Conservation (phyloP, 23 red algal species). For the Agarophyton chilense region DNA sequence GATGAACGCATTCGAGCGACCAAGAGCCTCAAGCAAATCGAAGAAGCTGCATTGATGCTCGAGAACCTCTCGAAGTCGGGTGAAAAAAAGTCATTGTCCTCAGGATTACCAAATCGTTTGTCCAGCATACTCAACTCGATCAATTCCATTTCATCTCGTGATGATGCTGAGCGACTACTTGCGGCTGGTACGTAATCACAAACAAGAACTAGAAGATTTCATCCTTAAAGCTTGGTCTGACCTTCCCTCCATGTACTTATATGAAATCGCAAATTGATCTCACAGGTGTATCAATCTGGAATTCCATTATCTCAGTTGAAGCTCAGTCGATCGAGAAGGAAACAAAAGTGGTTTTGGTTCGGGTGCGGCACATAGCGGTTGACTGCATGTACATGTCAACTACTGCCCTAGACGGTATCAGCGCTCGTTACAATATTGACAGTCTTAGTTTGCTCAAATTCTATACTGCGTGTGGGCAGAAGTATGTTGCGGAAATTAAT, state of each 20-base stretch:
- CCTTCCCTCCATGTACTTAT: background rate
- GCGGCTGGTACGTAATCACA: slow-evolving; percentile 46
- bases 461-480: slow-evolving; percentile 74
- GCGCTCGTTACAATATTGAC: slow-evolving; percentile 77
- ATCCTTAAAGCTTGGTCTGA: background rate
- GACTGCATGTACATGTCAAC: slow-evolving; percentile 76
- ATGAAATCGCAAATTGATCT: background rate
- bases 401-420: slow-evolving; percentile 62
- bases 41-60: slow-evolving; percentile 64
- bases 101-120: slow-evolving; percentile 31
- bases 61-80: slow-evolving; percentile 16
- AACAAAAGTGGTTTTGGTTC: slow-evolving; percentile 36
- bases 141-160: slow-evolving; percentile 46
- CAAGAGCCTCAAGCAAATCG: slow-evolving; percentile 39
- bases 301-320: slow-evolving; percentile 58
- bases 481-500: slow-evolving; percentile 47
- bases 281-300: slow-evolving; percentile 77
- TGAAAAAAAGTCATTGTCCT: slow-evolving; percentile 6
- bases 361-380: slow-evolving; percentile 48
- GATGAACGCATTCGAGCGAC: slow-evolving; percentile 1
- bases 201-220: background rate
- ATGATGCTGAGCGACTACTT: slow-evolving; percentile 76
- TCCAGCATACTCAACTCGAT: slow-evolving; percentile 55
- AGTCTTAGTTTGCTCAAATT: slow-evolving; percentile 65
- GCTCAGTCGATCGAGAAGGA: slow-evolving; percentile 20